These are phyloP conservation scores for Penicillium sp. DNA, from an alignment of 2,329 filamentous ascomycete species.

Conservation along the genomic window DNA sequence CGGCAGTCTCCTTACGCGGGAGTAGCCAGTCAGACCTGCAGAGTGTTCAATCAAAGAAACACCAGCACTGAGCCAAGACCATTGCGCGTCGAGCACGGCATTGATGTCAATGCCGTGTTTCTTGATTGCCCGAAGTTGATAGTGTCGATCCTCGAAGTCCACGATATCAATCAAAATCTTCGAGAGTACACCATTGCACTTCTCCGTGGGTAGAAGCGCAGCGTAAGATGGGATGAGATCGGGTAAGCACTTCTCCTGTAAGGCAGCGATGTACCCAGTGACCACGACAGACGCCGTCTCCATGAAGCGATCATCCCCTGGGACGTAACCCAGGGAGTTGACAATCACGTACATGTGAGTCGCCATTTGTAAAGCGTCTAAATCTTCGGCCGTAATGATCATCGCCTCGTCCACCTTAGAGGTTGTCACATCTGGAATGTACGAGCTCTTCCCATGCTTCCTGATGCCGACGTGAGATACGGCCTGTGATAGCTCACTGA, in stretches of 20 bases:
- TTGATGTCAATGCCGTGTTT: constrained; percentile 67
- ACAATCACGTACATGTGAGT: constrained; percentile 64
- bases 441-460: constrained; percentile 20
- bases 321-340: constrained; percentile 51
- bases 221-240: constrained; percentile 84
- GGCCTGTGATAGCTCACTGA: constrained; percentile 37
- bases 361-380: constrained; percentile 61
- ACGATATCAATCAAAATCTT: constrained; percentile 69
- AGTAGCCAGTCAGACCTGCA: constrained; percentile 25
- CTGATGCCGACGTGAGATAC: constrained; percentile 31
- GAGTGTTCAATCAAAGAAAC: constrained; percentile 31
- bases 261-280: constrained; percentile 71
- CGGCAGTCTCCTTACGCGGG: constrained; percentile 47
- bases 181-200: constrained; percentile 65
- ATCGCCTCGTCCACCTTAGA: constrained; percentile 47
- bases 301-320: constrained; percentile 48
- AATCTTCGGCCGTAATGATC: constrained; percentile 38
- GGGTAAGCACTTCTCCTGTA: constrained; percentile 66
- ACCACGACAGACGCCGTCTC: constrained; percentile 62
- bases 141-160: constrained; percentile 57
- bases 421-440: constrained; percentile 42
- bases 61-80: constrained; percentile 38
- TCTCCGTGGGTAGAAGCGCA: constrained; percentile 62
- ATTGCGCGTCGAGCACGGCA: constrained; percentile 67
- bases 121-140: constrained; percentile 67